A percentile compares a stretch with the other conserved stretches of the same genome.
phyloP scores from a whole-genome alignment of 225 moss, liverwort and hornwort genomes.

The Neckera pumila region DNA sequence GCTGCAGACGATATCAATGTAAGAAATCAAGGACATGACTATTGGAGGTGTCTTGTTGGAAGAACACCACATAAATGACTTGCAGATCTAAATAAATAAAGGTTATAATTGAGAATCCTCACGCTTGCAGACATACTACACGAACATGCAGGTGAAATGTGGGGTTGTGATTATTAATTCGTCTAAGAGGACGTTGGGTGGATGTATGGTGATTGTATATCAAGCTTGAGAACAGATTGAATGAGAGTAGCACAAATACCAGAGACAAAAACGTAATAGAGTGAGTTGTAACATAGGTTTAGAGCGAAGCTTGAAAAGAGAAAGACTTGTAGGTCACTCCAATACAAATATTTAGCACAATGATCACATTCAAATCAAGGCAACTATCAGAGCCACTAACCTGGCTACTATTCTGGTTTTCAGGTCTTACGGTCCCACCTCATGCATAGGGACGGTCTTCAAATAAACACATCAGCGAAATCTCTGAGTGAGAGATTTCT shows the following conservation, averaged over 20 bases:
- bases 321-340: background rate
- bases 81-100: background rate
- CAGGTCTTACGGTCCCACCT: conserved; percentile 21
- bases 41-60: background rate
- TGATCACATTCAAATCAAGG: background rate
- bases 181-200: background rate
- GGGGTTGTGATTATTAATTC: background rate
- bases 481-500: conserved; percentile 5
- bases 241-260: background rate
- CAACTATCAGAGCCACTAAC: background rate
- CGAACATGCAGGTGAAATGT: background rate
- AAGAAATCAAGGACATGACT: background rate
- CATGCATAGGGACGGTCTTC: conserved; percentile 6
- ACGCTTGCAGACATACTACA: background rate
- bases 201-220: background rate
- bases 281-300: background rate
- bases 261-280: background rate
- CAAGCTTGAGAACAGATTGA: background rate
- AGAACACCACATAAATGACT: background rate
- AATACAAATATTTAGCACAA: background rate
- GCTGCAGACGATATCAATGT: background rate
- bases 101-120: background rate
- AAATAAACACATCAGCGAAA: background rate
- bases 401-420: background rate
- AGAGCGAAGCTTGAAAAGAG: background rate